Base-by-base conservation (phyloP, 2,329 filamentous ascomycete species). In the Penicillium hordei region DNA sequence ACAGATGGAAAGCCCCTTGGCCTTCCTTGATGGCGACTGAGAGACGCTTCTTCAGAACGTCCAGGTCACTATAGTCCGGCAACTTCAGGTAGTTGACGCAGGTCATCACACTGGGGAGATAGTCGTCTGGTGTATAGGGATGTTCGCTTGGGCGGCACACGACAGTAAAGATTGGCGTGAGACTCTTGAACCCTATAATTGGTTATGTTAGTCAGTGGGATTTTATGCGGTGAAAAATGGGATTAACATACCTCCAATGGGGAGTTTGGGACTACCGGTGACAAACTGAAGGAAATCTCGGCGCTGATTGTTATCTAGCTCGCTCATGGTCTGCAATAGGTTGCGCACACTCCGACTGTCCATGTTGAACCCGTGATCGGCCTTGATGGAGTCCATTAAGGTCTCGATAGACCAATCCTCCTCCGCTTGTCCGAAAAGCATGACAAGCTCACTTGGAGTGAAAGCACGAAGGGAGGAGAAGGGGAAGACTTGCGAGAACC, bases 91-190 rank as follows among this genome's bases (percentile, higher is more conserved):
- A 99, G 76, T 99, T 99, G 76, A 96, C 94, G 74, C 95, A 99
- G 12, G 95, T 99, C 95, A 99, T 99, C 74, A 99, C 95, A 73
- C 93, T 97, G 13, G 95, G 94, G n/a, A 99, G 83, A 70, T 97
- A 99, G 78, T 99, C 94, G 71, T 99, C 94, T 5, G 93, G 93
- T 4, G 88, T 89, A 74, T 93, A 94, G 1, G 94, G 94, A 17
- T 91, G 87, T 72, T 99, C 94, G 75, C 91, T 96, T n/a, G 93
- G 93, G 76, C 97, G 97, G 83, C 94, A 97, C 43, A 99, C 94
- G 61, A 99, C 94, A 3, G 94, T 99, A 73, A 99, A 97, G 88
- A 97, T 97, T 21, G 94, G 94, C 2, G 92, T 97, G 61, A 99
- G 85, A 74, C 88, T 90, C 79, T 95, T 96, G 84, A 99, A 99